Conservation (phyloP, 1,139 yeast species). For the Scheffersomyces stambukii region DNA sequence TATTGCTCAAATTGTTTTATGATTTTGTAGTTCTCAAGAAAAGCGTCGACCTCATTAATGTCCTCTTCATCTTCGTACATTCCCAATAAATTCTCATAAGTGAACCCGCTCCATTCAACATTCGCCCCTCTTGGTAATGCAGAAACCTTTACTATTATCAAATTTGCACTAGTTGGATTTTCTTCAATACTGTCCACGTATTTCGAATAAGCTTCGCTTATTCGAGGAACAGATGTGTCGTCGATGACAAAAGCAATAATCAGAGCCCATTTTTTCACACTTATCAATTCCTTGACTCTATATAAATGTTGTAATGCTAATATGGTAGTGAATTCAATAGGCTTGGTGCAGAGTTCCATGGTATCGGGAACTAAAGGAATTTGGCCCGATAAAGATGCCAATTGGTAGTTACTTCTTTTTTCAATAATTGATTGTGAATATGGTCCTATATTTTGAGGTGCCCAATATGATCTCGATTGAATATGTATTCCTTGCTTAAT, state of each 20-base stretch:
- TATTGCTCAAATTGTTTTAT: conserved; percentile 11
- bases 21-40: too few species aligned
- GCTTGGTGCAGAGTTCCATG: conserved; percentile 43
- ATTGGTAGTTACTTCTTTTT: conserved; percentile 27
- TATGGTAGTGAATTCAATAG: conserved; percentile 29
- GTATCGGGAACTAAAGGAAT: conserved; percentile 76
- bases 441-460: conserved; percentile 97
- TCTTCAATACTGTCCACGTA: conserved; percentile 21
- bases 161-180: too few species aligned
- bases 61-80: conserved; percentile 43
- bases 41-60: too few species aligned
- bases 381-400: conserved; percentile 83
- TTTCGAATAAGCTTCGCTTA: conserved; percentile 11
- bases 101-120: conserved; percentile 76
- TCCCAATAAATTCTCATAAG: conserved; percentile 34
- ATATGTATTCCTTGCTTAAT: conserved; percentile 73
- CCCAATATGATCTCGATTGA: conserved; percentile 93
- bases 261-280: conserved; percentile 38
- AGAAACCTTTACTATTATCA: conserved; percentile 55
- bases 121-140: conserved; percentile 66
- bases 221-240: conserved; percentile 20
- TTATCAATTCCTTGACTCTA: conserved; percentile 57
- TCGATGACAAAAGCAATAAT: conserved; percentile 54
- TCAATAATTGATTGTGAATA: conserved; percentile 79
- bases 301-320: conserved; percentile 72